Percentiles rank a stretch among this genome's conserved stretches.
phyloP scores from a whole-genome alignment of 208 protist species.

The Tritrichomonas foetus region DNA sequence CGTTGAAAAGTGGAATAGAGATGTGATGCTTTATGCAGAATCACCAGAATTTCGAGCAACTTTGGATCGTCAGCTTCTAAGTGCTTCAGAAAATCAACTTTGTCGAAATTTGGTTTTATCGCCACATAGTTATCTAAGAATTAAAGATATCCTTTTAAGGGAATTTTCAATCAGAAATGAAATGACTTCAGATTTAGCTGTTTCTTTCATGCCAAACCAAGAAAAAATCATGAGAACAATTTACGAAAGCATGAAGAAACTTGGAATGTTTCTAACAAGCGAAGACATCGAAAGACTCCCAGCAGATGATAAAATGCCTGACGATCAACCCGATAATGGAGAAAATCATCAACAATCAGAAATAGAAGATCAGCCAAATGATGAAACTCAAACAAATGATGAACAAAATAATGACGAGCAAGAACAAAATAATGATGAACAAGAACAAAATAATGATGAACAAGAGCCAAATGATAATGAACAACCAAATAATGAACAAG shows the following conservation, averaged over 20 bases:
- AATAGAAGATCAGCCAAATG: neutral
- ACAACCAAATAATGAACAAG: neutral
- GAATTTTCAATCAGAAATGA: neutral
- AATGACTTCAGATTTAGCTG: neutral
- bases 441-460: neutral
- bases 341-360: neutral
- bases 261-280: neutral
- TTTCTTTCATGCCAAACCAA: neutral
- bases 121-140: neutral
- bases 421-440: neutral
- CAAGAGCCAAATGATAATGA: neutral
- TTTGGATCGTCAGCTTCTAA: neutral
- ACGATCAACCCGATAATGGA: neutral
- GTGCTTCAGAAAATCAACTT: neutral
- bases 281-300: neutral
- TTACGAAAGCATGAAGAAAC: neutral
- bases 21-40: neutral
- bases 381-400: neutral
- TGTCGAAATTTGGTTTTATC: neutral
- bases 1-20: neutral
- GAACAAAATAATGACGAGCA: neutral
- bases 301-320: neutral
- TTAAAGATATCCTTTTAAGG: neutral
- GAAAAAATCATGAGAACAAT: neutral
- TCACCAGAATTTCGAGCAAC: conserved; percentile 34